phyloP scores from a whole-genome alignment of 2,329 filamentous ascomycete genomes.

The Microascus cirrosus region DNA sequence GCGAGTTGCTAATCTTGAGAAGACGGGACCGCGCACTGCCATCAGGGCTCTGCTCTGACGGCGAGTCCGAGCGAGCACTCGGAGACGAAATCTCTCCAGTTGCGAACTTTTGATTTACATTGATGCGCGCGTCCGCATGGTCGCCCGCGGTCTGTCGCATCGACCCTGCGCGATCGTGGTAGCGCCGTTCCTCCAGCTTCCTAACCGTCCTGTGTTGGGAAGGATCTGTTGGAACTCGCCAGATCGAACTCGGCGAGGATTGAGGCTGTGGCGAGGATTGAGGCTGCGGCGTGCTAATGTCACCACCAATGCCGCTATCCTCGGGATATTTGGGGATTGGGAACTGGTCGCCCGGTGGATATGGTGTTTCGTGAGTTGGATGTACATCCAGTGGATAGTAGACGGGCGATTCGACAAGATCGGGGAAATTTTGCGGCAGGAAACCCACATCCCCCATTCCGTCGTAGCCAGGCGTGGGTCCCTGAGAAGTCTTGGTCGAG shows the following conservation, averaged over 20 bases:
- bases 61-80: constrained; percentile 1
- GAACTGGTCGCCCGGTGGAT: neutral
- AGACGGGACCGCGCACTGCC: constrained; percentile 31
- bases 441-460: neutral
- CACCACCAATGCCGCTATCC: constrained; percentile 24
- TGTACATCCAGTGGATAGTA: neutral
- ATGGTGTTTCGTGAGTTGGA: neutral
- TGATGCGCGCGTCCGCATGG: constrained; percentile 27
- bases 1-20: constrained; percentile 23
- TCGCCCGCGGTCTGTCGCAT: constrained; percentile 26
- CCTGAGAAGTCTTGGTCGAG: neutral
- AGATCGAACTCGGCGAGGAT: constrained; percentile 5
- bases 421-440: neutral
- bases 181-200: constrained; percentile 24
- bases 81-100: neutral
- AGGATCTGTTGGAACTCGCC: constrained; percentile 16
- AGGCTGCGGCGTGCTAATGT: constrained; percentile 12
- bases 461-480: neutral
- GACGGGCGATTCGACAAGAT: neutral
- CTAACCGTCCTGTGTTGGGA: constrained; percentile 28
- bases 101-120: constrained; percentile 18
- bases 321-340: constrained; percentile 18
- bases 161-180: constrained; percentile 30
- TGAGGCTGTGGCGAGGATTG: constrained; percentile 8
- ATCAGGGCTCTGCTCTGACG: constrained; percentile 15